Evolutionary conservation across 305 asterid genomes (phyloP).

Genomic region (Fraxinus nigra): DNA sequence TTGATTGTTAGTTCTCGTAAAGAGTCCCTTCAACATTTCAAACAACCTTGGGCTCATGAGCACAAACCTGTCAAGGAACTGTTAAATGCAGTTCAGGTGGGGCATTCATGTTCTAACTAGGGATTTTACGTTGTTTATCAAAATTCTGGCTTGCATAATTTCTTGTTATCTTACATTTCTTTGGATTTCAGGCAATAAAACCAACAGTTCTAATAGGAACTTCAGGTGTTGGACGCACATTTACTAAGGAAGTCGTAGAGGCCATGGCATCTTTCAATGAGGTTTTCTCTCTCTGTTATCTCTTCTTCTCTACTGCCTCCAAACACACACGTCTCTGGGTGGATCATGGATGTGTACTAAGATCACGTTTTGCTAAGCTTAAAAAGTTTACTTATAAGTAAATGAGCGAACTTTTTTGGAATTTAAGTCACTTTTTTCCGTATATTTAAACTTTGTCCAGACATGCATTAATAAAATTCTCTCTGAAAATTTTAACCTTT

Average conservation of each 20-base stretch:
- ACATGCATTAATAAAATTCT: background rate
- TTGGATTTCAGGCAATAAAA: slow-evolving; percentile 56
- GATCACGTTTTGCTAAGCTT: background rate
- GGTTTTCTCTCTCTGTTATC: slow-evolving; percentile 38
- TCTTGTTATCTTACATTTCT: background rate
- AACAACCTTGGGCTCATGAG: slow-evolving; percentile 92
- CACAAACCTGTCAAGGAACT: slow-evolving; percentile 73
- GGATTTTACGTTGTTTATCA: slow-evolving; percentile 2
- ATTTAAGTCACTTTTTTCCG: background rate
- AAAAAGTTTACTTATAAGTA: background rate
- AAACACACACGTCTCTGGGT: background rate
- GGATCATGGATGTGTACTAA: background rate
- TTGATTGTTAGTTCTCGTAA: slow-evolving; percentile 70
- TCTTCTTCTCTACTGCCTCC: slow-evolving; percentile 6
- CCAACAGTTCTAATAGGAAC: slow-evolving; percentile 94
- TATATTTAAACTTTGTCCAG: background rate
- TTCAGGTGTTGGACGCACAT: slow-evolving; percentile 85
- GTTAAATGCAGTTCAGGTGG: slow-evolving; percentile 76
- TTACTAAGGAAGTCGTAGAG: slow-evolving; percentile 82
- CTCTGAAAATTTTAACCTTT: background rate
- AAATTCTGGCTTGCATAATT: background rate
- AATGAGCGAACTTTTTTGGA: background rate
- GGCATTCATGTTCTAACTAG: slow-evolving; percentile 6
- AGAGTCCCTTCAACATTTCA: slow-evolving; percentile 94
- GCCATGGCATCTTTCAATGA: slow-evolving; percentile 88